Conservation (phyloP, 1,284 basidiomycete genomes). For the Athelia sp. region DNA sequence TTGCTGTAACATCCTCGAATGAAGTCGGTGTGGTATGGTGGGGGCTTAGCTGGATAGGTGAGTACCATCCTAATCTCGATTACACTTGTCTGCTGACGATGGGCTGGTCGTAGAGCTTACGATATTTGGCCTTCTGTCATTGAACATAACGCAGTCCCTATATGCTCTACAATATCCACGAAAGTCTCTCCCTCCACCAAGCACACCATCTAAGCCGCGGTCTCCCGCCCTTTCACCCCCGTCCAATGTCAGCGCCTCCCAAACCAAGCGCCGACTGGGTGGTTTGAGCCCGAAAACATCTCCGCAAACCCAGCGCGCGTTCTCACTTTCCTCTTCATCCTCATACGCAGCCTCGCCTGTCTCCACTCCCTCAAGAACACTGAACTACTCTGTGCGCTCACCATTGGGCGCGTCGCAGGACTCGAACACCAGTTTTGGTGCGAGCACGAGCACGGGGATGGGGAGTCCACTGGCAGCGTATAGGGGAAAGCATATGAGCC, state of each 20-base stretch:
- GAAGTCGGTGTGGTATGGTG: constrained; percentile 7
- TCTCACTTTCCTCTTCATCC: constrained; percentile 11
- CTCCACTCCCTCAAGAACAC: constrained; percentile 15
- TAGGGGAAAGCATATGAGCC: constrained; percentile 17
- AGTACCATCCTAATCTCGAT: not conserved
- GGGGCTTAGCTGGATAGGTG: constrained; percentile 1
- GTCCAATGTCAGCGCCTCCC: constrained; percentile 7
- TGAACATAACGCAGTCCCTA: constrained; percentile 10
- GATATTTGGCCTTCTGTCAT: constrained; percentile 6
- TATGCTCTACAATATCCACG: not conserved
- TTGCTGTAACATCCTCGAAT: constrained; percentile 8
- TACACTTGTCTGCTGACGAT: not conserved
- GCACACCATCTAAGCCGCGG: not conserved
- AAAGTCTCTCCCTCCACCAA: not conserved
- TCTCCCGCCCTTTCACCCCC: no score
- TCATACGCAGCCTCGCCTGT: constrained; percentile 16
- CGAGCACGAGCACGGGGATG: not conserved
- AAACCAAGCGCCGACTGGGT: constrained; percentile 13
- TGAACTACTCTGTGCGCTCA: constrained; percentile 13
- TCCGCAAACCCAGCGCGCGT: constrained; percentile 10
- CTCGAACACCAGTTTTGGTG: constrained; percentile 4
- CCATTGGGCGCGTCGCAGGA: constrained; percentile 11
- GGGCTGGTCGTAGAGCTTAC: constrained; percentile 8
- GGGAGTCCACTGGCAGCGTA: constrained; percentile 19
- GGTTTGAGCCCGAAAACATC: constrained; percentile 7